phyloP scores from a whole-genome alignment of 768 basidiomycete genomes.

The Boletus pseudopeckii region DNA sequence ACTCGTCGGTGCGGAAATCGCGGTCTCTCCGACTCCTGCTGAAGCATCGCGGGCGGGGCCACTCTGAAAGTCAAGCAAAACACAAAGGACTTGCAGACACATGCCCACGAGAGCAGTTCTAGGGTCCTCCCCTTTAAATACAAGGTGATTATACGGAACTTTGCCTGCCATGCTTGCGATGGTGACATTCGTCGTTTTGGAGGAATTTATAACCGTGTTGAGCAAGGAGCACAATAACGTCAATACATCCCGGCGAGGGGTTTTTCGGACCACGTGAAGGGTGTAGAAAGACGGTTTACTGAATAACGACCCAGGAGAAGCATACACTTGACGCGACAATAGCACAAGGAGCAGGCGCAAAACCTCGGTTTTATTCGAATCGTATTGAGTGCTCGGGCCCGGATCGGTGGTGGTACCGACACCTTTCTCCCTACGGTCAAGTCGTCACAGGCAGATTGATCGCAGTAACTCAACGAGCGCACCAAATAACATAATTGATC shows the following conservation, averaged over 20 bases:
- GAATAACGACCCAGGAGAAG: slow-evolving; percentile 65
- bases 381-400: slow-evolving; percentile 58
- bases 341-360: slow-evolving; percentile 84
- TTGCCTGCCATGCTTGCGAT: slow-evolving; percentile 73
- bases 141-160: slow-evolving; percentile 85
- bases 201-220: slow-evolving; percentile 82
- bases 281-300: slow-evolving; percentile 74
- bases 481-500: slow-evolving; percentile 89
- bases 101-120: slow-evolving; percentile 67
- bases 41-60: slow-evolving; percentile 60
- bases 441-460: slow-evolving; percentile 4
- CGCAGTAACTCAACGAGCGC: slow-evolving; percentile 26
- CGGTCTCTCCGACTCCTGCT: slow-evolving; percentile 41
- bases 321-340: slow-evolving; percentile 88
- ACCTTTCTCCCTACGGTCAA: slow-evolving; percentile 77
- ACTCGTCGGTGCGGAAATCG: slow-evolving; percentile 48
- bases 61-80: slow-evolving; percentile 77
- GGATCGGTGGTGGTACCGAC: slow-evolving; percentile 83
- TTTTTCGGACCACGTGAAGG: slow-evolving; percentile 72
- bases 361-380: slow-evolving; percentile 84
- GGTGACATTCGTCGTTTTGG: slow-evolving; percentile 45
- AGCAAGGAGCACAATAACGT: slow-evolving; percentile 90
- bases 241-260: slow-evolving; percentile 77
- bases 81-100: slow-evolving; percentile 75
- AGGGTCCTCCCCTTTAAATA: slow-evolving; percentile 86